Base-by-base conservation (phyloP, 2,329 filamentous ascomycete species). In the Ophiosphaerella korrae region DNA sequence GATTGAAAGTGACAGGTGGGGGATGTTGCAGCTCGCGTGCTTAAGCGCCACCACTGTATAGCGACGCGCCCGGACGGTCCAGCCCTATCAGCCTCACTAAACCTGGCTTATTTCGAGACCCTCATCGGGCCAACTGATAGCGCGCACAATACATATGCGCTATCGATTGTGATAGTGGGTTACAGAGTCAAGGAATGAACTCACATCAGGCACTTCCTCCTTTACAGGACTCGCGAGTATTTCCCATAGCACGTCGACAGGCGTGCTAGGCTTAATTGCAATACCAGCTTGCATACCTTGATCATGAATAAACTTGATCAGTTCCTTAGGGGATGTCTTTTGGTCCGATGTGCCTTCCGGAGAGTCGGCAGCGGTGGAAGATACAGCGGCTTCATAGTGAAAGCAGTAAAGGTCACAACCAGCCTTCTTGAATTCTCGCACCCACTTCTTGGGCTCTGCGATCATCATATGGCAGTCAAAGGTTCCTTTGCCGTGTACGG, bases 391-490 rank as follows among this genome's bases (percentile, higher is more conserved):
- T 78, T 99, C 94, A 77, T 97, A 97, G 81, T 99, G 94, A 82
- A 99, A 99, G 82, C 94, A 97, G 81, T 99, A 99, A n/a, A 99
- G 83, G 75, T 99, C 92, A 77, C 92, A 97, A 46, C 94, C 94
- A 53, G 92, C 94, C 45, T 89, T 87, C 74, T 94, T 86, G 80
- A 99, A 97, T 56, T 96, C 90, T 71, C 89, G 90, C 66, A 97
- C 92, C 94, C 94, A 99, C 82, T 92, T 92, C 82, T 97, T 95
- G 62, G 94, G 94, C 92, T 99, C 93, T 67, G 91, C 87, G 72
- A 99, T 96, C 94, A 99, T 99, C 94, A 99, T 97, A 78, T 99
- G 94, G 82, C 94, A 99, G 77, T 99, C 94, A 74, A 99, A 99
- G 12, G 93, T 97, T 55, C 94, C 94, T 64, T 87, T 89, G 45